Conservation (phyloP, 805 yeast species). For the Barnettozyma californica region DNA sequence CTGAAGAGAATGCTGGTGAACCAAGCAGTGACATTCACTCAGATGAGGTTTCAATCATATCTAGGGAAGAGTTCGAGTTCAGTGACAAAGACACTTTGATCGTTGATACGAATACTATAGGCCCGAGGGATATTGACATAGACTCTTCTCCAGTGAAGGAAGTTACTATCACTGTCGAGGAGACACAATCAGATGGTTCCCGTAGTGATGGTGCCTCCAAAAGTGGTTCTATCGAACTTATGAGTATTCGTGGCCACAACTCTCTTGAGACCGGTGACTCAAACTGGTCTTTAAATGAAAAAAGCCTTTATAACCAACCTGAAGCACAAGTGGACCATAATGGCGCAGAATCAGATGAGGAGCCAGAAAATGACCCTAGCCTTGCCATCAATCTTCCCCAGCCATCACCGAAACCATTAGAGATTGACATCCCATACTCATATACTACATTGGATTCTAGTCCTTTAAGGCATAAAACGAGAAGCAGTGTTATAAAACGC, state of each 20-base stretch:
- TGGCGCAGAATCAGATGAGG: background rate
- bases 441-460: conserved; percentile 5
- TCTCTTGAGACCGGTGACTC: background rate
- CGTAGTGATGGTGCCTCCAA: background rate
- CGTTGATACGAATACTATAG: background rate
- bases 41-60: background rate
- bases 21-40: background rate
- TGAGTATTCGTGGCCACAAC: background rate
- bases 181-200: background rate
- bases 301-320: background rate
- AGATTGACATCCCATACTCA: conserved; percentile 6
- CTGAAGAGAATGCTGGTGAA: background rate
- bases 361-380: background rate
- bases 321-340: background rate
- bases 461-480: conserved; percentile 4
- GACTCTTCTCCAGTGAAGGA: background rate
- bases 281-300: background rate
- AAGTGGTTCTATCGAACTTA: conserved; percentile 5
- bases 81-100: conserved; percentile 1
- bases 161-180: background rate
- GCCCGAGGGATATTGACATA: background rate
- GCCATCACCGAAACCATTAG: background rate
- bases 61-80: background rate
- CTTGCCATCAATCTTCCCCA: background rate
- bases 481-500: background rate